These are phyloP conservation scores for Thraustotheca clavata DNA, from an alignment of 352 stramenopile genomes.

Conservation along the genomic window DNA sequence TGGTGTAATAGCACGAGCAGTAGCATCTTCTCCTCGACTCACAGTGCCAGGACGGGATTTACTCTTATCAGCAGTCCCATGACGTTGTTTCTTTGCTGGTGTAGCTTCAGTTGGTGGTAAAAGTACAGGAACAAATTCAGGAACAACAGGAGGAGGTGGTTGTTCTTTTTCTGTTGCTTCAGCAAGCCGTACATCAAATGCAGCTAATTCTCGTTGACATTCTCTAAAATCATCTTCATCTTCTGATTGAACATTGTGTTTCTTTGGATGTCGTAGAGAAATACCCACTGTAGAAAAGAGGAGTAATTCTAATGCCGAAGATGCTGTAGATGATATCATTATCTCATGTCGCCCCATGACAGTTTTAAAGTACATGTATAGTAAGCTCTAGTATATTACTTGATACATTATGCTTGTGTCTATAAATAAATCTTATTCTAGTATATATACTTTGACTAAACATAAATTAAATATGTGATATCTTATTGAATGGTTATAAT, in stretches of 20 bases:
- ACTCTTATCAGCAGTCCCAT: neutral
- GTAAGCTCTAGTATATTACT: too few relatives aligned
- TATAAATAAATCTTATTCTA: too few relatives aligned
- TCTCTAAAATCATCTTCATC: neutral
- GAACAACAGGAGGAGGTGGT: neutral
- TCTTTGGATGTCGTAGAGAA: neutral
- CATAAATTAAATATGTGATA: too few relatives aligned
- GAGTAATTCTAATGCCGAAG: slow-evolving; percentile 1
- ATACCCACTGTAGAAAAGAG: slow-evolving; percentile 13
- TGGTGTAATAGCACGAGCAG: neutral
- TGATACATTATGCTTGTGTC: too few relatives aligned
- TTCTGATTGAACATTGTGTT: neutral
- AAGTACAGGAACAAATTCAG: neutral
- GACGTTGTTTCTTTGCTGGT: neutral
- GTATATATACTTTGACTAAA: too few relatives aligned
- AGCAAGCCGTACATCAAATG: slow-evolving; percentile 3
- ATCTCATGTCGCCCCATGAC: too few relatives aligned
- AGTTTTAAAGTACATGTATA: too few relatives aligned
- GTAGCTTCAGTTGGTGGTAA: neutral
- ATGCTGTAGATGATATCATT: too few relatives aligned
- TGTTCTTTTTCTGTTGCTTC: neutral
- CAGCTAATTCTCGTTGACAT: slow-evolving; percentile 2
- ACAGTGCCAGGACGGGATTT: neutral
- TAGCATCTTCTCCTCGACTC: neutral
- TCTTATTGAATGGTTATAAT: too few relatives aligned